Base-by-base conservation (phyloP, 371 early-diverging fungal genomes). In the Mortierella sp. region DNA sequence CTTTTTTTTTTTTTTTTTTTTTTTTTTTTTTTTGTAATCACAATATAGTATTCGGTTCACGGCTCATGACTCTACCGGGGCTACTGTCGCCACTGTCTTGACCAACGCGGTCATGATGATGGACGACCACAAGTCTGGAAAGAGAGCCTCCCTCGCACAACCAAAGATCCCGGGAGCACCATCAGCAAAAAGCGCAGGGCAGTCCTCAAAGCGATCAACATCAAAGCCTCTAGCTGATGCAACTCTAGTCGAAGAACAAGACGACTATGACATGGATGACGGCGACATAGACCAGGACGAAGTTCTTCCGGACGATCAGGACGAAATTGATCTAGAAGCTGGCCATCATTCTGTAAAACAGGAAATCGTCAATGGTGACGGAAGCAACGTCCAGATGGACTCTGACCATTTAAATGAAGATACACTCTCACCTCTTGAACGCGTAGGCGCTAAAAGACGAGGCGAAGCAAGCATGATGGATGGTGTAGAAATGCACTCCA, bases 51-150 rank as follows among this genome's bases (percentile, higher is more conserved):
- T 97, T 23, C 92, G 89, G 73, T 93, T 96, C 81, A 87, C 91
- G 62, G 86, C 94, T 71, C 80, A 85, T n/a, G 95, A 97, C 83
- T 81, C 89, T 58, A 84, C 81, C 15, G 91, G 92, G 47, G 82
- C 85, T 25, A 82, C 86, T 46, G 85, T 96, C 9, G 95, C 96
- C 18, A 86, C 91, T 4, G 96, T 94, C 18, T 85, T 93, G 73
- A 94, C 96, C 23, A 93, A 96, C 25, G 95, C 98, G 0, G 94
- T 97, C 57, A 92, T 97, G 92, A 96, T 97, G 68, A 97, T 97
- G 21, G 98, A 97, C 76, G 98, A 97, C 79, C 98, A 97, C 84
- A 97, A 97, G 79, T 92, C 95, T 5, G 91, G 89, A 59, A 95
- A 94, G 81, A 68, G 72, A 66, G 62, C 57, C 47, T 64, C 50